Conservation (phyloP, 257 asterid genomes). For the Fraxinus pennsylvanica region DNA sequence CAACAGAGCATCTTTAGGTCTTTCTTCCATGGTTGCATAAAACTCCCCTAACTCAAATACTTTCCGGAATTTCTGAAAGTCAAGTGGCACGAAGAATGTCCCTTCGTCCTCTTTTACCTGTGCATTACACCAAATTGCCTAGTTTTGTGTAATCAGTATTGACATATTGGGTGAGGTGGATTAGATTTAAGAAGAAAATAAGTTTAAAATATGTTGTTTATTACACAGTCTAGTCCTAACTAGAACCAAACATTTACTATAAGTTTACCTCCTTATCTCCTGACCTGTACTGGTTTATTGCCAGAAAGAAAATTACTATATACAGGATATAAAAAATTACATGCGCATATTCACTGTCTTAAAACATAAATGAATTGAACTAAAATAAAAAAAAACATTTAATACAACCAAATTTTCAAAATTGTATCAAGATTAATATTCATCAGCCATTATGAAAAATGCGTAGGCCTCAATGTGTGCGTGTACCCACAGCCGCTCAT, state of each 20-base stretch:
- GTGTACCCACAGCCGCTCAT: not conserved
- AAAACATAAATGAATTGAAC: not conserved
- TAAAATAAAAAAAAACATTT: not conserved
- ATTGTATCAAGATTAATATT: not conserved
- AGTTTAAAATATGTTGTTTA: not conserved
- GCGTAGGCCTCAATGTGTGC: not conserved
- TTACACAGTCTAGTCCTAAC: not conserved
- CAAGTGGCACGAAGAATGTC: slow-evolving; percentile 57
- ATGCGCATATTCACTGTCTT: not conserved
- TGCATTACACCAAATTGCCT: slow-evolving; percentile 20
- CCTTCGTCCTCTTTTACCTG: slow-evolving; percentile 78
- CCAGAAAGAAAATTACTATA: not conserved
- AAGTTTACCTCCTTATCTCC: not conserved
- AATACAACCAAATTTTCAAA: not conserved
- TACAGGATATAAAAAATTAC: not conserved
- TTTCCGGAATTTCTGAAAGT: slow-evolving; percentile 75
- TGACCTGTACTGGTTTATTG: not conserved
- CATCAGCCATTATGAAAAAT: not conserved
- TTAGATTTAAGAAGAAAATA: not conserved
- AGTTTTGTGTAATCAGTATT: not conserved
- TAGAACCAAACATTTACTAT: not conserved
- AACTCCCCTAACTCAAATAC: slow-evolving; percentile 55
- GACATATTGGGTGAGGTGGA: not conserved
- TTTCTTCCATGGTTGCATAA: slow-evolving; percentile 57
- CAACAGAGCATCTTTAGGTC: slow-evolving; percentile 71